Evolutionary conservation across 108 stramenopile genomes (phyloP).

Genomic region (Nannochloropsis salina): DNA sequence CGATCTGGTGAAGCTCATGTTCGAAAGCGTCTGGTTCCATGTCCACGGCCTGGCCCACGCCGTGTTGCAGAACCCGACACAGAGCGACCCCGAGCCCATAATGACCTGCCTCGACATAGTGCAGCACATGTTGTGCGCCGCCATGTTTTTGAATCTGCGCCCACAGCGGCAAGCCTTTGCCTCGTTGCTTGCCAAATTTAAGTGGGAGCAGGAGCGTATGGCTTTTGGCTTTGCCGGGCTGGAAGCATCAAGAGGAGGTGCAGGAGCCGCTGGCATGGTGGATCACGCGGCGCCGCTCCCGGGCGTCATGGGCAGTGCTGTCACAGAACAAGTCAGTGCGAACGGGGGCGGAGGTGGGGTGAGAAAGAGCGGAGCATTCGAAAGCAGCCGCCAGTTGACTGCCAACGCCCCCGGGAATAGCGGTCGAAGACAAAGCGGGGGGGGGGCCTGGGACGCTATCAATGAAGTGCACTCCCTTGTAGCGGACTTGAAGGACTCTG

Average conservation of each 20-base stretch:
- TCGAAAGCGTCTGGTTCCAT: slow-evolving; percentile 46
- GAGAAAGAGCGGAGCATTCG: neutral
- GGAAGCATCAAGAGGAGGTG: neutral
- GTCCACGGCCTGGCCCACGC: slow-evolving; percentile 38
- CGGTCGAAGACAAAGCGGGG: too few species aligned
- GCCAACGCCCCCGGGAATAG: neutral
- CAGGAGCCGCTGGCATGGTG: neutral
- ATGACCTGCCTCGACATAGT: slow-evolving; percentile 66
- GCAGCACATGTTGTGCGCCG: slow-evolving; percentile 64
- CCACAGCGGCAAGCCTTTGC: slow-evolving; percentile 54
- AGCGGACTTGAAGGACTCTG: slow-evolving; percentile 53
- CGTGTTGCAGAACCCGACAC: slow-evolving; percentile 29
- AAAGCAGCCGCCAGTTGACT: neutral
- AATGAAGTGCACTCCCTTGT: slow-evolving; percentile 62
- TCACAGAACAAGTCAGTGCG: slow-evolving; percentile 4
- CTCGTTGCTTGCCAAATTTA: slow-evolving; percentile 35
- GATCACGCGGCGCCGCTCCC: neutral
- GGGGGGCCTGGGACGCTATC: slow-evolving; percentile 46
- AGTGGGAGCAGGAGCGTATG: neutral
- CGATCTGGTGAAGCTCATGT: slow-evolving; percentile 54
- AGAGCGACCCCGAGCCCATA: slow-evolving; percentile 31
- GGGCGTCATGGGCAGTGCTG: slow-evolving; percentile 20
- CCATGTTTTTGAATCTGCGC: slow-evolving; percentile 71
- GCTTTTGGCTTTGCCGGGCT: neutral
- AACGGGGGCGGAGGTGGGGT: neutral